These are phyloP conservation scores for Rhodotorula sphaerocarpa DNA, from an alignment of 768 basidiomycete species.

Conservation along the genomic window DNA sequence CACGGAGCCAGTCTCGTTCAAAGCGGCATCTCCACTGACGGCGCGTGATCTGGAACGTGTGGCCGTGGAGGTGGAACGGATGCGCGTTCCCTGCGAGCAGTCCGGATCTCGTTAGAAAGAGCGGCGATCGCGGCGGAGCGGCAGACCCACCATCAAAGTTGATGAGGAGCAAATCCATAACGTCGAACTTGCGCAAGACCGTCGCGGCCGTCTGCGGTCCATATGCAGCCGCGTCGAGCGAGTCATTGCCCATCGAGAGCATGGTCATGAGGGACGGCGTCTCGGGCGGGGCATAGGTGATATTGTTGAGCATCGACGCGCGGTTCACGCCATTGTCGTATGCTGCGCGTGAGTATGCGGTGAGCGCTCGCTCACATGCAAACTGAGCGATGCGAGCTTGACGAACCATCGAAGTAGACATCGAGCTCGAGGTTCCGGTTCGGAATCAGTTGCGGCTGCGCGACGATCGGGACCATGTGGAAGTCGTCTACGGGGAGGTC, in stretches of 20 bases:
- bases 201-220: constrained; percentile 61
- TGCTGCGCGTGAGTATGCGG: too few relatives aligned
- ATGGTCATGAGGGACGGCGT: constrained; percentile 64
- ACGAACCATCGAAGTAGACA: constrained; percentile 55
- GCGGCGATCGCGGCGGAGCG: too few relatives aligned
- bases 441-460: constrained; percentile 49
- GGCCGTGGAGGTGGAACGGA: constrained; percentile 62
- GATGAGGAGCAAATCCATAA: constrained; percentile 61
- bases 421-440: constrained; percentile 59
- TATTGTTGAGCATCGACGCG: constrained; percentile 43
- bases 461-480: constrained; percentile 52
- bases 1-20: constrained; percentile 33
- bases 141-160: constrained; percentile 43
- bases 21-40: constrained; percentile 47
- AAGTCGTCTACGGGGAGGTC: constrained; percentile 54
- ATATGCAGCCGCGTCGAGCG: constrained; percentile 59
- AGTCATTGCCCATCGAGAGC: constrained; percentile 60
- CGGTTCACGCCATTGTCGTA: constrained; percentile 67
- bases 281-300: constrained; percentile 44
- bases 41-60: constrained; percentile 72
- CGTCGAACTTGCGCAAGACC: constrained; percentile 64
- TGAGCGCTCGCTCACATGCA: too few relatives aligned
- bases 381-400: too few relatives aligned
- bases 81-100: constrained; percentile 53
- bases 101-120: too few relatives aligned